phyloP scores from a whole-genome alignment of 345 rosid species.

The Arabis hirsuta region DNA sequence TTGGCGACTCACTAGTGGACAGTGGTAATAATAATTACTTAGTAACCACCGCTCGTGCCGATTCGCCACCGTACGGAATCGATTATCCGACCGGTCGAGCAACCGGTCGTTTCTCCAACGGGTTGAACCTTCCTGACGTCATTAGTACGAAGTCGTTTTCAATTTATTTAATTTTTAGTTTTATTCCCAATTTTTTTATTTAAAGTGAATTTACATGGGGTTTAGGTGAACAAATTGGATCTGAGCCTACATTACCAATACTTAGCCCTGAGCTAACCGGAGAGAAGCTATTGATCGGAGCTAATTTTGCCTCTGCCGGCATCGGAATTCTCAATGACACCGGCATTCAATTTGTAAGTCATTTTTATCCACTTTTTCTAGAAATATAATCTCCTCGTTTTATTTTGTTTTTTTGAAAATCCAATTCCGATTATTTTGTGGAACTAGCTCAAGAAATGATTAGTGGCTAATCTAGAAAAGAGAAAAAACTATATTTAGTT shows the following conservation, averaged over 20 bases:
- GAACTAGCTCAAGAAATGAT: too few species aligned
- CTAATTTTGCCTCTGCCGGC: constrained; percentile 94
- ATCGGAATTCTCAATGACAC: constrained; percentile 58
- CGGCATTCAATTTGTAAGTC: constrained; percentile 46
- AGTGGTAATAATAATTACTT: constrained; percentile 78
- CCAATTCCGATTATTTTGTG: neutral
- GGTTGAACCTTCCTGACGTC: constrained; percentile 74
- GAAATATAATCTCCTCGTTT: neutral
- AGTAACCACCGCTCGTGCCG: constrained; percentile 72
- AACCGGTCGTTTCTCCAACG: constrained; percentile 80
- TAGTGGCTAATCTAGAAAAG: neutral
- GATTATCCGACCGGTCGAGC: constrained; percentile 68
- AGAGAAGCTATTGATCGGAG: constrained; percentile 63
- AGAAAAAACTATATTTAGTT: neutral
- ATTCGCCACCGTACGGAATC: constrained; percentile 73
- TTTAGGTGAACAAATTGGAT: constrained; percentile 63
- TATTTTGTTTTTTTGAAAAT: neutral
- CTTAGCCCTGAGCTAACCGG: constrained; percentile 71
- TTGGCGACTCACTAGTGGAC: constrained; percentile 85
- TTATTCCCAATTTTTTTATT: neutral
- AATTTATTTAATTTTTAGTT: neutral
- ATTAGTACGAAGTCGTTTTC: constrained; percentile 47
- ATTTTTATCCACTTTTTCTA: neutral
- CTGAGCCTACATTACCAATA: constrained; percentile 66
- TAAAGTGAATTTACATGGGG: constrained; percentile 10